Conservation (phyloP, 2,329 filamentous ascomycete species). For the Xylogone sp. region DNA sequence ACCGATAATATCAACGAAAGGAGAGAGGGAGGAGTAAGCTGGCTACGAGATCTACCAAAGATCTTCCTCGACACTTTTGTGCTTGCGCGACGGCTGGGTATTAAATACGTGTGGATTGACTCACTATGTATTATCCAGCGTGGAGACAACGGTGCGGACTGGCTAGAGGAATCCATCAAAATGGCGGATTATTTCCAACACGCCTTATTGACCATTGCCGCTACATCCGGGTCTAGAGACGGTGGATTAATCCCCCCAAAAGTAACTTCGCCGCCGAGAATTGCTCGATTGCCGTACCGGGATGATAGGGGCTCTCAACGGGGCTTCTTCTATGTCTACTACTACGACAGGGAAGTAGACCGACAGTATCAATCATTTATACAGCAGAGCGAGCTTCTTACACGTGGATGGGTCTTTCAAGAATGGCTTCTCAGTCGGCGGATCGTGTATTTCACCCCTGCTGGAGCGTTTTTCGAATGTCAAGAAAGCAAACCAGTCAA, state of each 20-base stretch:
- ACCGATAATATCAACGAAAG: no score
- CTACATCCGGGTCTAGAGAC: background rate
- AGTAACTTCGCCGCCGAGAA: background rate
- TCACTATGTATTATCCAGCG: constrained; percentile 10
- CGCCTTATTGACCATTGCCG: constrained; percentile 5
- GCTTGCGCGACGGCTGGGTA: background rate
- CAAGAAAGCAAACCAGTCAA: constrained; percentile 1
- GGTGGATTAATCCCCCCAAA: background rate
- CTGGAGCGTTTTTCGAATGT: constrained; percentile 5
- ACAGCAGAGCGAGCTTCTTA: constrained; percentile 1
- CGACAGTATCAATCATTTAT: constrained; percentile 1
- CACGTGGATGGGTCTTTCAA: constrained; percentile 7
- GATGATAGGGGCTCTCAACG: background rate
- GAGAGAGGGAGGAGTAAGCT: no score
- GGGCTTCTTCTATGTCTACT: constrained; percentile 4
- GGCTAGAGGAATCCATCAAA: constrained; percentile 4
- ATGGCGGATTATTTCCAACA: constrained; percentile 8
- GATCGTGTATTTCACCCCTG: constrained; percentile 4
- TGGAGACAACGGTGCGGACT: constrained; percentile 6
- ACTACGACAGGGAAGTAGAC: background rate
- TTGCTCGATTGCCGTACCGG: constrained; percentile 5
- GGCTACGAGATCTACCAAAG: background rate
- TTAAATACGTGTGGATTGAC: constrained; percentile 8
- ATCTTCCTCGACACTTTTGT: constrained; percentile 2
- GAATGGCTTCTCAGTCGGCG: constrained; percentile 6